Evolutionary conservation across 768 basidiomycete species (phyloP).

Genomic region (Hebeloma cylindrosporum): DNA sequence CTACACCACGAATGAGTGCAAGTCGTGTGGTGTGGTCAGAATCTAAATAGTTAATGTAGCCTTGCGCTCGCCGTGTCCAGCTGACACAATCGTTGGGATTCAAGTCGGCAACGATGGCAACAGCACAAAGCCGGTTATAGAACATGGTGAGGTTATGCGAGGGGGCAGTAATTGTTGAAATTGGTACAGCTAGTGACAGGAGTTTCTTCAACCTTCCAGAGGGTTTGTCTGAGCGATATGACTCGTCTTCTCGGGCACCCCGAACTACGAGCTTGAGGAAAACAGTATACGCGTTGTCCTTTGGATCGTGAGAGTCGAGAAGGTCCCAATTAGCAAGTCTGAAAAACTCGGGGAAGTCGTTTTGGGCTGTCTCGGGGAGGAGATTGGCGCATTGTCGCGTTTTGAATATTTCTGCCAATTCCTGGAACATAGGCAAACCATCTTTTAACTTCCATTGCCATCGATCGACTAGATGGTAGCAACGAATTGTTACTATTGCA

Average conservation of each 20-base stretch:
- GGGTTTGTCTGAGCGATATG: slow-evolving; percentile 31
- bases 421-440: slow-evolving; percentile 56
- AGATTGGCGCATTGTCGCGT: slow-evolving; percentile 77
- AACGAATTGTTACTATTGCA: slow-evolving; percentile 65
- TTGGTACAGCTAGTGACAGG: slow-evolving; percentile 68
- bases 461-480: slow-evolving; percentile 66
- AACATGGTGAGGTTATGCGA: slow-evolving; percentile 65
- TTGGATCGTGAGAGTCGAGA: slow-evolving; percentile 46
- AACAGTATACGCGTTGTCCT: slow-evolving; percentile 74
- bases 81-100: slow-evolving; percentile 47
- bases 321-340: slow-evolving; percentile 51
- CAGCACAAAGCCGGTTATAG: slow-evolving; percentile 77
- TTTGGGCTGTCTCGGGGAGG: slow-evolving; percentile 48
- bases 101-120: slow-evolving; percentile 69
- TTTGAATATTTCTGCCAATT: slow-evolving; percentile 71
- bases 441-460: slow-evolving; percentile 77
- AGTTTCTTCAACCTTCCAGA: slow-evolving; percentile 60
- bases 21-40: slow-evolving; percentile 63
- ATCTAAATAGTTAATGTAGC: slow-evolving; percentile 65
- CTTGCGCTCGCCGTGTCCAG: slow-evolving; percentile 63
- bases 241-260: slow-evolving; percentile 39
- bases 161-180: slow-evolving; percentile 54
- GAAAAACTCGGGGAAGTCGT: slow-evolving; percentile 76
- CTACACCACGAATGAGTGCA: slow-evolving; percentile 75
- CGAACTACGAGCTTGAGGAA: slow-evolving; percentile 83